Percentiles rank a stretch among this genome's conserved stretches.
These are phyloP conservation scores for Botryotinia convoluta DNA, from an alignment of 2,329 filamentous ascomycete species.

Conservation along the genomic window DNA sequence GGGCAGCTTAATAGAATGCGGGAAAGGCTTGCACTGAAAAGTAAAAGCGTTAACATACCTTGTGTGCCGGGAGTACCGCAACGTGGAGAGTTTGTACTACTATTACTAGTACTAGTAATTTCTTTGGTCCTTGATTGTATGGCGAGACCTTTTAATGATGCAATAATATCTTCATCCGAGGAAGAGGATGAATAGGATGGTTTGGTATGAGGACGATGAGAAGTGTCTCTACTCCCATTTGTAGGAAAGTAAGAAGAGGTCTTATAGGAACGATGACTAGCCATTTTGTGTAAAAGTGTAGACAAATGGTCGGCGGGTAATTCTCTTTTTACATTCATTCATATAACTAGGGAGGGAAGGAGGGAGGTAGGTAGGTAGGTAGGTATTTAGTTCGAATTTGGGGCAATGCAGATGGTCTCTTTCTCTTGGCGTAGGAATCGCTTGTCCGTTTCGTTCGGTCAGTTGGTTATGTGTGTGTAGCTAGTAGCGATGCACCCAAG, in stretches of 20 bases:
- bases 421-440: not conserved
- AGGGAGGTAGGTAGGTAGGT: not conserved
- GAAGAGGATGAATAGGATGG: not conserved
- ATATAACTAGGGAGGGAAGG: not conserved
- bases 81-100: conserved; percentile 17
- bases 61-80: conserved; percentile 15
- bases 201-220: conserved; percentile 34
- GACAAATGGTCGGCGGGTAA: not conserved
- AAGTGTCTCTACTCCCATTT: conserved; percentile 35
- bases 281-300: conserved; percentile 40
- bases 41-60: conserved; percentile 25
- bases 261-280: conserved; percentile 49
- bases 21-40: conserved; percentile 1
- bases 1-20: conserved; percentile 7
- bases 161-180: conserved; percentile 28
- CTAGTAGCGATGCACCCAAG: not conserved
- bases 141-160: conserved; percentile 24
- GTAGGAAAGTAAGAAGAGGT: conserved; percentile 42
- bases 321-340: not conserved
- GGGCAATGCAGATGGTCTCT: not conserved
- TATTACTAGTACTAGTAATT: conserved; percentile 4
- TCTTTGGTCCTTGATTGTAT: conserved; percentile 19
- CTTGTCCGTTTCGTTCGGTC: not conserved
- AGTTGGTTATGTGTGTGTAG: not conserved
- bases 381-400: not conserved